phyloP scores from a whole-genome alignment of 2,329 filamentous ascomycete species.

The Bisporella sp. region DNA sequence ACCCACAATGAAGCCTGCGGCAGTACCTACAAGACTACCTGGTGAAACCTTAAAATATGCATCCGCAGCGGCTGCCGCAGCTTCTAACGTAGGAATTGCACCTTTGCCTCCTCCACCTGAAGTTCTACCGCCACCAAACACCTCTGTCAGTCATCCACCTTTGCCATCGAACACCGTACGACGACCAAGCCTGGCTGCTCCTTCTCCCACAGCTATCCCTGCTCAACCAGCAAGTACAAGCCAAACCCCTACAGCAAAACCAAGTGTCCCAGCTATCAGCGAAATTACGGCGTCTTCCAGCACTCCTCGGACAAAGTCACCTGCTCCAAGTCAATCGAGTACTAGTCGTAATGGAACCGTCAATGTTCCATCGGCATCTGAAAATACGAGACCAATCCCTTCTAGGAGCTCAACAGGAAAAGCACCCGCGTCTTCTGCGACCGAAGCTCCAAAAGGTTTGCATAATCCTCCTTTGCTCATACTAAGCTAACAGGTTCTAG shows the following conservation, averaged over 20 bases:
- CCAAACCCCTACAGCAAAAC: conserved; percentile 29
- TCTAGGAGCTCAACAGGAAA: conserved; percentile 21
- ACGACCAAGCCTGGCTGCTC: conserved; percentile 45
- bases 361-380: conserved; percentile 17
- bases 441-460: conserved; percentile 40
- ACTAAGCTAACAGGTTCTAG: neutral
- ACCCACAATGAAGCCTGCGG: conserved; percentile 81
- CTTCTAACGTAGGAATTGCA: conserved; percentile 87
- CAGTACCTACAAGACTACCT: conserved; percentile 73
- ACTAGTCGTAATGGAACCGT: conserved; percentile 32
- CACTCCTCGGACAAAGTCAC: conserved; percentile 42
- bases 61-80: conserved; percentile 87
- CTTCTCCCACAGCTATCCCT: conserved; percentile 44
- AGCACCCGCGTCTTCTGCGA: conserved; percentile 32
- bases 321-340: conserved; percentile 38
- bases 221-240: conserved; percentile 36
- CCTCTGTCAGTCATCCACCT: conserved; percentile 25
- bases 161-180: conserved; percentile 35
- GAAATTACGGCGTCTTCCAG: conserved; percentile 32
- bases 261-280: conserved; percentile 26
- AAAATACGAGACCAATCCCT: conserved; percentile 22
- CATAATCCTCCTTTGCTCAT: conserved; percentile 4
- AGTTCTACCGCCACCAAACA: conserved; percentile 40
- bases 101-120: conserved; percentile 87
- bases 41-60: conserved; percentile 95